Base-by-base conservation (phyloP, 2,329 filamentous ascomycete species). In the Fusarium liriodendri region DNA sequence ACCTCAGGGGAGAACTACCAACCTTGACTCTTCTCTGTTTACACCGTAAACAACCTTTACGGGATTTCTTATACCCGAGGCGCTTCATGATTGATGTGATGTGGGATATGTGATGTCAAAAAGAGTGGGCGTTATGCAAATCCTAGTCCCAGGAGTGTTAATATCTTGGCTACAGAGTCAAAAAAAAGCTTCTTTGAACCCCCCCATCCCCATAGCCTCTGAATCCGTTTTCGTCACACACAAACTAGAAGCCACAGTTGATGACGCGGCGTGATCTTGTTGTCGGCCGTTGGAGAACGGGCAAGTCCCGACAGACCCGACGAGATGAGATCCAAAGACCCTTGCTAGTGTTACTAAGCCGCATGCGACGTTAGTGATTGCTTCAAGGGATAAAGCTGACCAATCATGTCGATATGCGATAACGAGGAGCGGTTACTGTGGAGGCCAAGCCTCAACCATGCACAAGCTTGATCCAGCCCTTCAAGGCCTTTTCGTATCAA, bases 1-100 rank as follows among this genome's bases (percentile, higher is more conserved):
- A 38, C 29, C 25, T 18, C 18, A 42, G 20, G 18, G 18, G 20
- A 4, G 16, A 5, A n/a, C 11, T 11, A 27, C 66, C 38, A 18
- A 67, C 67, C 57, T 69, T 69, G 18, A 69, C 67, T 59, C 67
- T 50, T 22, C 67, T 40, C 18, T 62, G 40, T 29, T 69, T 69
- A 64, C 67, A 69, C 6, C 58, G 58, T 10, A 62, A 18, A 27
- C 67, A 69, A 7, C 67, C 67, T 9, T 47, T 63, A 11, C 67
- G 63, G 32, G 67, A 69, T 33, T 69, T 69, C 16, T 42, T 61
- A 32, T 69, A 69, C 2, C 67, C 67, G 25, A 69, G 58, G 54
- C 40, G 45, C 33, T 69, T 69, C 67, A 69, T 69, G 7, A 22
- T 22, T 55, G 42, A 20, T 25, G 25, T 52, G 25, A 27, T 27